Evolutionary conservation across 352 stramenopile genomes (phyloP).

Genomic region (Phytophthora boehmeriae): DNA sequence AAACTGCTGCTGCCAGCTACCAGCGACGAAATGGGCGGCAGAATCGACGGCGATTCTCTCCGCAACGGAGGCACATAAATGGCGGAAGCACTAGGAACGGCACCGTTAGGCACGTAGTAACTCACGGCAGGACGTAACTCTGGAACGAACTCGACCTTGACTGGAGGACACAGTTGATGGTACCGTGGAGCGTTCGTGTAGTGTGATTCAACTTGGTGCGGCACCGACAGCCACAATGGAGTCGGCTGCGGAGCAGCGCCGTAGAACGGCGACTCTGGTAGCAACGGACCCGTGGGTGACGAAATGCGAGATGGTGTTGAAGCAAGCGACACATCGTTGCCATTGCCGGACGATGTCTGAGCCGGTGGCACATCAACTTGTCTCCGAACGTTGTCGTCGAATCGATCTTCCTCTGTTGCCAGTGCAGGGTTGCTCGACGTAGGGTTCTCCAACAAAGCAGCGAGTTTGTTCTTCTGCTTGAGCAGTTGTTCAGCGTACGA

Average conservation of each 20-base stretch:
- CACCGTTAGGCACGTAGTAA: constrained; percentile 13
- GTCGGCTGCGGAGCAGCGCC: constrained; percentile 13
- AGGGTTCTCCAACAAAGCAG: constrained; percentile 63
- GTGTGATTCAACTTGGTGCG: constrained; percentile 12
- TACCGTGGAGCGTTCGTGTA: constrained; percentile 27
- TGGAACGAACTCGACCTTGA: constrained; percentile 6
- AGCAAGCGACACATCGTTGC: constrained; percentile 19
- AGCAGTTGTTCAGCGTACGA: constrained; percentile 74
- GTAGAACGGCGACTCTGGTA: constrained; percentile 24
- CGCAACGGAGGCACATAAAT: constrained; percentile 46
- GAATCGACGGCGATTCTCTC: constrained; percentile 34
- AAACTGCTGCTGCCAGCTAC: constrained; percentile 24
- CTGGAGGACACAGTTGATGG: constrained; percentile 22
- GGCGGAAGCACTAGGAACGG: constrained; percentile 6
- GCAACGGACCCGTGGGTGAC: constrained; percentile 33
- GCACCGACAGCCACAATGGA: constrained; percentile 10
- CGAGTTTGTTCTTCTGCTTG: constrained; percentile 81
- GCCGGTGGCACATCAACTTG: constrained; percentile 12
- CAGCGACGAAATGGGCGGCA: constrained; percentile 67
- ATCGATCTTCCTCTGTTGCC: constrained; percentile 35
- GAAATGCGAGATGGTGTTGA: constrained; percentile 18
- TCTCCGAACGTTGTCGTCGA: constrained; percentile 3
- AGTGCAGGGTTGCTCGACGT: constrained; percentile 56
- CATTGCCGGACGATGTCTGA: background rate
- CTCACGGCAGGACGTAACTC: constrained; percentile 9